Evolutionary conservation across 2,329 filamentous ascomycete species (phyloP).

Genomic region (Colletotrichum horii): DNA sequence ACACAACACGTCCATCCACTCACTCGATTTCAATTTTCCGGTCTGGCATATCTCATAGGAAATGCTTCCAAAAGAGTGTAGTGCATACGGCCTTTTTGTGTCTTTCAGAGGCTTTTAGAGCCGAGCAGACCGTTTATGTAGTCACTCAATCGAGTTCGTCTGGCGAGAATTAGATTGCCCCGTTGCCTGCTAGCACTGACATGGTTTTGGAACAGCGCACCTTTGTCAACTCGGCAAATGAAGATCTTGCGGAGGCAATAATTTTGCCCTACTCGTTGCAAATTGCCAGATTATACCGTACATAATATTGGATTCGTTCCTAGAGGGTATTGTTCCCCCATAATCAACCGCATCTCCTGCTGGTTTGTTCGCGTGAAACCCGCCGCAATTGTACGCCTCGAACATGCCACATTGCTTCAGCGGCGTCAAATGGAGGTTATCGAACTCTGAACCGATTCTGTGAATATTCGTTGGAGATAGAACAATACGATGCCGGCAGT

Average conservation of each 20-base stretch:
- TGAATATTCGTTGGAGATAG: not conserved
- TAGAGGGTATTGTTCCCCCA: not conserved
- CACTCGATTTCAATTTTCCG: not conserved
- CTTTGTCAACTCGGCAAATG: not conserved
- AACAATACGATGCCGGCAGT: not conserved
- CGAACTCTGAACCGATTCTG: not conserved
- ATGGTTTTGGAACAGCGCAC: not conserved
- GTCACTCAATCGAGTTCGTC: not conserved
- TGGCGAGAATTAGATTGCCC: not conserved
- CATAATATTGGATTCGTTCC: not conserved
- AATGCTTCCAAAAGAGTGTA: no score
- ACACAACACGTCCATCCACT: not conserved
- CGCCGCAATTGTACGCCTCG: not conserved
- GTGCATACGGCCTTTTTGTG: rapidly evolving
- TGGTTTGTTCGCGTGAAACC: not conserved
- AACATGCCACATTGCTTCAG: not conserved
- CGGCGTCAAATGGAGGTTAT: not conserved
- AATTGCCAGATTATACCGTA: no score
- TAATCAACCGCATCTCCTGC: not conserved
- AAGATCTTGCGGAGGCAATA: not conserved
- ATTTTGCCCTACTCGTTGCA: not conserved
- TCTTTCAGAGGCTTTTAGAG: not conserved
- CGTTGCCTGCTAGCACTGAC: not conserved
- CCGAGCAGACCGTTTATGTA: not conserved
- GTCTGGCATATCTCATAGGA: not conserved